Base-by-base conservation (phyloP, 2,329 filamentous ascomycete species). In the Aspergillus sp. region DNA sequence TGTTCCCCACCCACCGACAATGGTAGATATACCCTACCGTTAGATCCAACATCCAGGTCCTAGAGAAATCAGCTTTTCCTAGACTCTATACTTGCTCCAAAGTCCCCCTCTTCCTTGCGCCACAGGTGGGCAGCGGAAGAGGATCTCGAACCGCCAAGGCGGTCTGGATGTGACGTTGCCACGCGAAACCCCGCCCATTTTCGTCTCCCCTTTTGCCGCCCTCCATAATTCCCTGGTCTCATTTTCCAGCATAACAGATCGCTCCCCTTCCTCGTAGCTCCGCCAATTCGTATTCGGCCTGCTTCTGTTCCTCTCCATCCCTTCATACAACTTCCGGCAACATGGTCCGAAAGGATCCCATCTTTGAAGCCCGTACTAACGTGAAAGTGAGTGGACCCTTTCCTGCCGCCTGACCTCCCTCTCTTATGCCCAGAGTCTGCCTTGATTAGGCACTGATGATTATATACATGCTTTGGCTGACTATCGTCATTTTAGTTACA, bases 281-380 rank as follows among this genome's bases (percentile, higher is more conserved):
- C 36, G 14, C 16, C 14, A 42, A 14, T 7, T 14, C 14, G 16
- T 16, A 42, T 14, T 16, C 36, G 16, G 16, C 16, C 36, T n/a
- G 36, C 16, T 14, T n/a, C 36, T n/a, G 14, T 7, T n/a, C 36
- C 12, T 20, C 45, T 50, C 1, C 18, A 5, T 14, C 42, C 6
- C 47, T 31, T 36, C 20, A 16, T 49, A 32, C 26, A 20, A 18
- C 10, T 29, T 36, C 47, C 29, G 49, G 26, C 69, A 75, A 62
- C 50, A 77, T 77, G 75, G 73, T 75, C 63, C 73, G 74, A 56
- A 74, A 72, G 61, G 75, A 77, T 64, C 75, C 75, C 47, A 77
- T 77, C 46, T 77, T 77, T 56, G 75, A 77, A 65, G 75, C 75
- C 47, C 75, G 75, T 59, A 77, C 75, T 45, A 77, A 77, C 76